Evolutionary conservation across 1,284 basidiomycete genomes (phyloP), one percentile per base, ranked within the genome.

Genomic region (Anthracocystis setariae): DNA sequence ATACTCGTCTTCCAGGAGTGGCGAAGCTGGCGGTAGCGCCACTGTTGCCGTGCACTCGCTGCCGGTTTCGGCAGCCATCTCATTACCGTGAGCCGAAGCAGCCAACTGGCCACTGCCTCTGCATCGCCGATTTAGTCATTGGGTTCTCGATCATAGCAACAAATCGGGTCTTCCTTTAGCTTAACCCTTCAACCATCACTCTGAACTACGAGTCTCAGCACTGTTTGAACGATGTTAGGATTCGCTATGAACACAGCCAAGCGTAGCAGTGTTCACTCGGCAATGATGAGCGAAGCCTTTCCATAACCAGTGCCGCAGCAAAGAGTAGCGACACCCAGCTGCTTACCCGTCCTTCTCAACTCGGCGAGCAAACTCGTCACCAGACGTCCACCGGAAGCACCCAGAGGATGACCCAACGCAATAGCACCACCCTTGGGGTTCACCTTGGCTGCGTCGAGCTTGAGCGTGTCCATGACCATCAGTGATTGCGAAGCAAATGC

Each of bases 341-440:
- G 61, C 55, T 78, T 51, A 10, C 69, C 76, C 13, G 78, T 80
- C 51, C 80, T 60, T 7, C 76, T 46, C 37, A 81, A 65, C 51
- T 82, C 80, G 27, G 70, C 57, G 12, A 82, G 64, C 45, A 81
- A 51, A 40, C 73, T 78, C n/a, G 74, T 74, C 35, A 80, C 75
- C 46, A 81, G 48, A 21, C 80, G 59, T 43, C 76, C 76, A 21
- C 80, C 80, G 15, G 74, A 76, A 3, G 80, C 80, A 32, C 80
- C 80, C 35, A 82, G 64, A 20, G 79, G 80, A 51, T 82, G 79
- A 17, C 80, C 80, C 20, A 82, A 56, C 10, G 79, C 79, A 35
- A 82, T 82, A 12, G 80, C 80, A 20, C 80, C 80, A n/a, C 80
- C 80, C 50, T 81, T 81, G 17, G 73, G 74, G 58, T 82, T 82